These are phyloP conservation scores for Helicostylum pulchrum DNA, from an alignment of 192 early-diverging fungal genomes.

Conservation along the genomic window DNA sequence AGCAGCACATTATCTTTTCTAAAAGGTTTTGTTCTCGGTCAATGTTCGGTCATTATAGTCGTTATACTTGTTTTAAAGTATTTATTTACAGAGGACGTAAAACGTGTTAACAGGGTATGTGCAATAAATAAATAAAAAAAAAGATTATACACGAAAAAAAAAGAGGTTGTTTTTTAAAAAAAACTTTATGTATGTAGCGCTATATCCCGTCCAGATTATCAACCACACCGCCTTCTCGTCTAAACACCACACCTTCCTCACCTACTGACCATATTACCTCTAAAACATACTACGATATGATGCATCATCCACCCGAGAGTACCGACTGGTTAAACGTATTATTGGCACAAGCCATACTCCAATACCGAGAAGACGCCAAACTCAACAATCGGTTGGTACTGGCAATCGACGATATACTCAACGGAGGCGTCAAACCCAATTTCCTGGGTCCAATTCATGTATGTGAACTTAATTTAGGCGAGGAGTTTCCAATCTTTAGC, in stretches of 20 bases:
- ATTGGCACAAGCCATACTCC: constrained; percentile 70
- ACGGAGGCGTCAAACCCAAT: constrained; percentile 61
- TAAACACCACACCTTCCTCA: constrained; percentile 40
- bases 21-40: constrained; percentile 47
- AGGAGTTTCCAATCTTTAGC: constrained; percentile 56
- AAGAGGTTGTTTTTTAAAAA: not conserved
- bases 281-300: constrained; percentile 55
- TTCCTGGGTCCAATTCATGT: constrained; percentile 67
- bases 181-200: constrained; percentile 21
- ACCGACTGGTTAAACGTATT: constrained; percentile 85
- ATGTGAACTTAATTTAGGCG: constrained; percentile 52
- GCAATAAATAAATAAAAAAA: not conserved
- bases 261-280: constrained; percentile 53
- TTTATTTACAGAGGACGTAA: constrained; percentile 50
- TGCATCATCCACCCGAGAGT: constrained; percentile 60
- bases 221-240: constrained; percentile 46
- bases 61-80: constrained; percentile 50
- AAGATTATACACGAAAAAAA: not conserved
- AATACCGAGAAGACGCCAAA: constrained; percentile 69
- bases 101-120: constrained; percentile 34
- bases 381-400: constrained; percentile 63
- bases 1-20: constrained; percentile 39
- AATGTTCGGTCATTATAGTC: constrained; percentile 46
- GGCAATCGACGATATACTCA: constrained; percentile 65
- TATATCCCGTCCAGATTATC: constrained; percentile 42